These are phyloP conservation scores for Marasmius tenuissimus DNA, from an alignment of 1,284 basidiomycete species.

Conservation along the genomic window DNA sequence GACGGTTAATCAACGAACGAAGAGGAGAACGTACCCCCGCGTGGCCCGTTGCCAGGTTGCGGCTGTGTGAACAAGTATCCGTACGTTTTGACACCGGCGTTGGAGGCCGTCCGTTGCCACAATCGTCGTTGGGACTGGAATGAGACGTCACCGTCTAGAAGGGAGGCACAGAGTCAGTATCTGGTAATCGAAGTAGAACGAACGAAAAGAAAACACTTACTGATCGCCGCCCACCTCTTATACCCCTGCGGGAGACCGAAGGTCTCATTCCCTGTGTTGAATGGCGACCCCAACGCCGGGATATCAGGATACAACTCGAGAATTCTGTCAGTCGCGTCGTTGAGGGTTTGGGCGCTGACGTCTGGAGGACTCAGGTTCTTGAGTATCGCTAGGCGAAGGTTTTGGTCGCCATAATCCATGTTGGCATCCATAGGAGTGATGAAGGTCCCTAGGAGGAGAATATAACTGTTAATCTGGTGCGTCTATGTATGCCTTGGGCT, in stretches of 20 bases:
- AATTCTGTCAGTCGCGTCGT: slow-evolving; percentile 27
- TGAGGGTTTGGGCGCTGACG: slow-evolving; percentile 21
- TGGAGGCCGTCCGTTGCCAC: slow-evolving; percentile 38
- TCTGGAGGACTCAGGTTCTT: slow-evolving; percentile 27
- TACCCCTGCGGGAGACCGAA: slow-evolving; percentile 44
- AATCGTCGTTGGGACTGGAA: slow-evolving; percentile 43
- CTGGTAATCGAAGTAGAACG: slow-evolving; percentile 25
- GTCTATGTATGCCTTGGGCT: not conserved
- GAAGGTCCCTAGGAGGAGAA: slow-evolving; percentile 31
- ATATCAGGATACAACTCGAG: slow-evolving; percentile 48
- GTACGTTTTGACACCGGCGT: slow-evolving; percentile 40
- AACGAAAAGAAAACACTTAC: slow-evolving; percentile 20
- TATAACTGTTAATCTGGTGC: not conserved
- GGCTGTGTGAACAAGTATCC: slow-evolving; percentile 52
- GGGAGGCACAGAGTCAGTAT: not conserved
- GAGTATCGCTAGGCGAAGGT: slow-evolving; percentile 24
- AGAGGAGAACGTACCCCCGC: not conserved
- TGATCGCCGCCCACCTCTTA: slow-evolving; percentile 45
- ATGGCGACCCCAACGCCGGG: slow-evolving; percentile 49
- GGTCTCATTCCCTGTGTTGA: slow-evolving; percentile 48
- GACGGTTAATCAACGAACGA: no score
- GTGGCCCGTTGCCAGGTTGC: slow-evolving; percentile 17
- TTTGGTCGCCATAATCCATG: not conserved
- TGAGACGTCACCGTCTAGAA: slow-evolving; percentile 38
- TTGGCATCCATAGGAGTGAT: slow-evolving; percentile 33